A percentile compares a stretch with the other conserved stretches of the same genome.
These are phyloP conservation scores for Ophiostoma australiae DNA, from an alignment of 2,329 filamentous ascomycete genomes.

Conservation along the genomic window DNA sequence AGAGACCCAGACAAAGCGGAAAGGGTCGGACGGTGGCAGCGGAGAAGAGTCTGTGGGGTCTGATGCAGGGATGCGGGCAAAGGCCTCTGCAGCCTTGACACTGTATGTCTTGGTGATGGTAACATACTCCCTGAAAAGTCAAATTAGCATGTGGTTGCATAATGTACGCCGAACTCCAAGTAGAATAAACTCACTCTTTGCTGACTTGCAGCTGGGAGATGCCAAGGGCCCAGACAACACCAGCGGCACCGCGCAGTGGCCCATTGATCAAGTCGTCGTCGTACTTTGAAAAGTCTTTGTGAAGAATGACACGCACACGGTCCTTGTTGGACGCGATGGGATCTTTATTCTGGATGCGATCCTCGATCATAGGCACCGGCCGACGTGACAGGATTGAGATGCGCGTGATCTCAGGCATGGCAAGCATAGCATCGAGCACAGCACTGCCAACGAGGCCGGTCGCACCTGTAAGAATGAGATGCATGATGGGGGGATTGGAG, in stretches of 20 bases:
- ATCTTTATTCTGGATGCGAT: constrained; percentile 43
- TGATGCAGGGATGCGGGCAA: constrained; percentile 15
- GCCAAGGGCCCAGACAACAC: constrained; percentile 70
- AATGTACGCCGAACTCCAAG: neutral
- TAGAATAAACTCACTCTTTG: constrained; percentile 46
- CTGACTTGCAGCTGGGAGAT: constrained; percentile 56
- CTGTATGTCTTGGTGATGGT: constrained; percentile 64
- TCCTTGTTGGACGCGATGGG: constrained; percentile 30
- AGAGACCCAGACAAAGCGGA: constrained; percentile 69
- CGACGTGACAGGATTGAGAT: constrained; percentile 64
- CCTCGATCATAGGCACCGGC: constrained; percentile 58
- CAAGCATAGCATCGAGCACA: constrained; percentile 59
- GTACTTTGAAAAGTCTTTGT: constrained; percentile 62
- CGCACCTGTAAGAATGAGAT: constrained; percentile 63
- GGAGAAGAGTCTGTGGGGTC: neutral
- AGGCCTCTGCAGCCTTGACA: constrained; percentile 38
- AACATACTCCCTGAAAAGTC: constrained; percentile 50
- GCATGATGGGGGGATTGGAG: constrained; percentile 40
- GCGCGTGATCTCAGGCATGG: constrained; percentile 51
- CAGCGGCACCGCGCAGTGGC: constrained; percentile 59
- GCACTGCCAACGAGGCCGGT: constrained; percentile 61
- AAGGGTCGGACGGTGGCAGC: constrained; percentile 34
- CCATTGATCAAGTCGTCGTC: constrained; percentile 47
- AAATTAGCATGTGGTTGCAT: neutral
- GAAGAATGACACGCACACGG: constrained; percentile 61